Evolutionary conservation across 1,284 basidiomycete species (phyloP).

Genomic region (Trichosporon coremiiforme): DNA sequence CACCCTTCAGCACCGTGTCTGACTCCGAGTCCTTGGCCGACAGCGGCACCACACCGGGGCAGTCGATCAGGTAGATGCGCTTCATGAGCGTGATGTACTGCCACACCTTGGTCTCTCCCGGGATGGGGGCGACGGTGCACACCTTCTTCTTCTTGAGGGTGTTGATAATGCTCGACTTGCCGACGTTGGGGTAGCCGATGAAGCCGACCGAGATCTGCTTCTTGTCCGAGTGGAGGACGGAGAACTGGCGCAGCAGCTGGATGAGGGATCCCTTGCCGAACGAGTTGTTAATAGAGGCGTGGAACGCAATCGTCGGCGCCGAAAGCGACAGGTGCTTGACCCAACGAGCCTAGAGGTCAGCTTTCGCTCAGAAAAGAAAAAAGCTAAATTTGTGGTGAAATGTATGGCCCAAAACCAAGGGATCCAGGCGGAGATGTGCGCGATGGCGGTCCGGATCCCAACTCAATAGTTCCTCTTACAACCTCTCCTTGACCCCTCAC

Average conservation of each 20-base stretch:
- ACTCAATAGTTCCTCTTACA: constrained; percentile 57
- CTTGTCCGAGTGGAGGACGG: constrained; percentile 95
- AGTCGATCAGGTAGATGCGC: constrained; percentile 98
- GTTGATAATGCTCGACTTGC: constrained; percentile 97
- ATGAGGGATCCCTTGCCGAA: constrained; percentile 98
- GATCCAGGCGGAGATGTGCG: constrained; percentile 41
- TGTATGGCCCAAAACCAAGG: constrained; percentile 59
- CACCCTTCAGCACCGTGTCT: constrained; percentile 92
- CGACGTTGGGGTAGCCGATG: constrained; percentile 97
- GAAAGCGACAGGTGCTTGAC: constrained; percentile 92
- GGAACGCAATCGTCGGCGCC: constrained; percentile 96
- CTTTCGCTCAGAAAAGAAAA: constrained; percentile 16
- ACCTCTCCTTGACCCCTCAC: constrained; percentile 51
- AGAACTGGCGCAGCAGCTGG: constrained; percentile 94
- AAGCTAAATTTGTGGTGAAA: constrained; percentile 24
- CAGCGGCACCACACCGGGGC: constrained; percentile 95
- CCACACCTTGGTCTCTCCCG: constrained; percentile 99
- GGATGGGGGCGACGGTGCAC: constrained; percentile 93
- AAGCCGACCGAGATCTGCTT: constrained; percentile 99
- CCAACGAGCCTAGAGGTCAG: constrained; percentile 78
- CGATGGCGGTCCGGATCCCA: constrained; percentile 50
- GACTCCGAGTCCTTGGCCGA: constrained; percentile 88
- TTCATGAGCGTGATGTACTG: constrained; percentile 97
- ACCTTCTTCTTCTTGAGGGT: constrained; percentile 98
- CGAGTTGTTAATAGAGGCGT: constrained; percentile 98